Conservation (phyloP, 1,139 yeast genomes). For the Scheffersomyces quercinus region DNA sequence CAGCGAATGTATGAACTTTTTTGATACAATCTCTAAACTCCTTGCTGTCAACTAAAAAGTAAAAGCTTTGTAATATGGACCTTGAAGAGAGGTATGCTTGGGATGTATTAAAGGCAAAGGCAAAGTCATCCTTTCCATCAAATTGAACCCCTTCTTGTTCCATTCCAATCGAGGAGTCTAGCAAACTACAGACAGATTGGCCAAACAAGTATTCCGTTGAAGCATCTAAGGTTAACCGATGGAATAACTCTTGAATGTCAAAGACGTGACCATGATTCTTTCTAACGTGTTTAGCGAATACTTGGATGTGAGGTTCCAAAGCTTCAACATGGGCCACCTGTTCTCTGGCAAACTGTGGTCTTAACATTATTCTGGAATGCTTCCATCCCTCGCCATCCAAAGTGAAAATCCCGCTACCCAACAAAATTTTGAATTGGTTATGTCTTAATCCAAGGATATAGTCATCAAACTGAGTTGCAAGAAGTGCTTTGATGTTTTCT, state of each 20-base stretch:
- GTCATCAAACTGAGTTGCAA: constrained; percentile 50
- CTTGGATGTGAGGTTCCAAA: constrained; percentile 49
- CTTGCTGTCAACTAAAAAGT: constrained; percentile 26
- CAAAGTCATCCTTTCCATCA: constrained; percentile 29
- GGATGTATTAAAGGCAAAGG: constrained; percentile 32
- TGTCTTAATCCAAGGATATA: constrained; percentile 53
- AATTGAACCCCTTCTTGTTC: constrained; percentile 8
- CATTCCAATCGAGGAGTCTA: constrained; percentile 29
- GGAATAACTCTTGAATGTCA: constrained; percentile 41
- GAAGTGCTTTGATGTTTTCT: constrained; percentile 36
- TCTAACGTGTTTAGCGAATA: constrained; percentile 33
- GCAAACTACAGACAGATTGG: constrained; percentile 29
- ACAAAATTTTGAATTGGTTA: constrained; percentile 39
- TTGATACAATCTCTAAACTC: constrained; percentile 27
- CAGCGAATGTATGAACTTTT: constrained; percentile 28
- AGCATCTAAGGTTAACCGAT: constrained; percentile 40
- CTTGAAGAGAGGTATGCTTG: constrained; percentile 32
- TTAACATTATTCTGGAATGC: constrained; percentile 55
- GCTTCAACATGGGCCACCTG: constrained; percentile 51
- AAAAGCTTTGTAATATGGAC: constrained; percentile 28
- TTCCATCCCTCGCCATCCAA: constrained; percentile 59
- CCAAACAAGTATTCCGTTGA: constrained; percentile 46
- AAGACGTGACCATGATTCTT: constrained; percentile 21
- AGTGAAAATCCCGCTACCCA: constrained; percentile 62
- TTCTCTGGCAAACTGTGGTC: constrained; percentile 60